Evolutionary conservation across 2,329 filamentous ascomycete genomes (phyloP).

Genomic region (Calonectria henricotiae): DNA sequence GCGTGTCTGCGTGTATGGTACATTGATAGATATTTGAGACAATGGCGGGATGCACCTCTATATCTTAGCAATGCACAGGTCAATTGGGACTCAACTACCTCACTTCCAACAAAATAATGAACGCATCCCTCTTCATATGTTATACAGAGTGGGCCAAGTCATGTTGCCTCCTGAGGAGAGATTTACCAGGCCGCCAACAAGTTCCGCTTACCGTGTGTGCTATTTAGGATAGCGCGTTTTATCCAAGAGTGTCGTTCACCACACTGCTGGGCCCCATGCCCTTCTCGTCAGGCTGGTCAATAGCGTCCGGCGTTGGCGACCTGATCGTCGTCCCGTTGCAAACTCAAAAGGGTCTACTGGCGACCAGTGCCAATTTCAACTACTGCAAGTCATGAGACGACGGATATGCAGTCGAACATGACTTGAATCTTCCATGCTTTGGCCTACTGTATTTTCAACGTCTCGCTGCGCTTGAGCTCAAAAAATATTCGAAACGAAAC

Average conservation of each 20-base stretch:
- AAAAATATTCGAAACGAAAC: conserved; percentile 13
- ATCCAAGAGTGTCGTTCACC: conserved; percentile 14
- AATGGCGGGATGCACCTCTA: conserved; percentile 3
- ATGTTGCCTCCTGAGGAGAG: background rate
- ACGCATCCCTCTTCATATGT: background rate
- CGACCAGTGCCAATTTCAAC: background rate
- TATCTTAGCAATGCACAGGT: conserved; percentile 10
- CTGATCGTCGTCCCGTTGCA: background rate
- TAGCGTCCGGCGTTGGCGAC: background rate
- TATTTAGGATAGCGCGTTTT: conserved; percentile 3
- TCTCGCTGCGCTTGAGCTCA: conserved; percentile 7
- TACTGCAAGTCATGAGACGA: conserved; percentile 17
- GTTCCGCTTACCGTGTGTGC: background rate
- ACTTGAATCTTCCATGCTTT: conserved; percentile 13
- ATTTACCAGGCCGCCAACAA: background rate
- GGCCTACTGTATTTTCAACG: background rate
- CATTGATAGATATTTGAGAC: conserved; percentile 16
- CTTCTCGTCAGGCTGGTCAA: conserved; percentile 2
- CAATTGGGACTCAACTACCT: background rate
- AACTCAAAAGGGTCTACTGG: background rate
- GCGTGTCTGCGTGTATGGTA: conserved; percentile 14
- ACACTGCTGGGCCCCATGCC: conserved; percentile 7
- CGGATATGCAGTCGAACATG: background rate
- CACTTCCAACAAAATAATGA: background rate
- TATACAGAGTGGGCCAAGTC: conserved; percentile 4